Evolutionary conservation across 371 early-diverging fungal species (phyloP).

Genomic region (Dichotomocladium elegans): DNA sequence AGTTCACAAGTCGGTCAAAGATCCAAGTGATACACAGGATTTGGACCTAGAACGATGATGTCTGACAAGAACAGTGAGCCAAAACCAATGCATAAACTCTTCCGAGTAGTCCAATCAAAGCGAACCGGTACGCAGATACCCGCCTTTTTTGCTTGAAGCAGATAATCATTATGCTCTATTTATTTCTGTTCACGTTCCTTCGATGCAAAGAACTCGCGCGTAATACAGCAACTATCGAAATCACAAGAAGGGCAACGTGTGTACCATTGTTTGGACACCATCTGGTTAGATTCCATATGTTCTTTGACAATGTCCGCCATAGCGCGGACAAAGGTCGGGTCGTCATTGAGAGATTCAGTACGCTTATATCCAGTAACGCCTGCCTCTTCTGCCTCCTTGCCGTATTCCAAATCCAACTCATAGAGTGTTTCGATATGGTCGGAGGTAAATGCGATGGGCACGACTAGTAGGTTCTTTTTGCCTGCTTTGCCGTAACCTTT

Average conservation of each 20-base stretch:
- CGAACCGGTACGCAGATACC: too few relatives aligned
- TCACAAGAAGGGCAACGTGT: slow-evolving; percentile 82
- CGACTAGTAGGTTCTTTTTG: slow-evolving; percentile 73
- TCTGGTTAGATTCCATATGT: slow-evolving; percentile 60
- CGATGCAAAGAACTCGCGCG: slow-evolving; percentile 60
- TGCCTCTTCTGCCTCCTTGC: slow-evolving; percentile 78
- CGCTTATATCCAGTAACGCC: slow-evolving; percentile 83
- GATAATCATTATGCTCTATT: too few relatives aligned
- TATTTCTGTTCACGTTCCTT: not conserved
- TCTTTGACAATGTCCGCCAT: slow-evolving; percentile 83
- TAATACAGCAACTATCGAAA: slow-evolving; percentile 67
- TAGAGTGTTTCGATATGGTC: slow-evolving; percentile 97
- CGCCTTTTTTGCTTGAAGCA: too few relatives aligned
- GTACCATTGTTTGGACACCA: slow-evolving; percentile 63
- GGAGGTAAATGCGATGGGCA: slow-evolving; percentile 94
- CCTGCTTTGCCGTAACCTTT: slow-evolving; percentile 73
- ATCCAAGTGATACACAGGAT: too few relatives aligned
- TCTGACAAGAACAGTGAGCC: too few relatives aligned
- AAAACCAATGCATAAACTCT: too few relatives aligned
- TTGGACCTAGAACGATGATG: too few relatives aligned
- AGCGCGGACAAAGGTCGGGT: slow-evolving; percentile 82
- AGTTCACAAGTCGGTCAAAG: too few relatives aligned
- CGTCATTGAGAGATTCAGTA: slow-evolving; percentile 88
- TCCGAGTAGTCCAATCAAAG: too few relatives aligned
- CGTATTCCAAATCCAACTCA: slow-evolving; percentile 93